Evolutionary conservation across 2,329 filamentous ascomycete species (phyloP), one percentile per base, ranked within the genome.

Genomic region (Cladorrhinum sp.): DNA sequence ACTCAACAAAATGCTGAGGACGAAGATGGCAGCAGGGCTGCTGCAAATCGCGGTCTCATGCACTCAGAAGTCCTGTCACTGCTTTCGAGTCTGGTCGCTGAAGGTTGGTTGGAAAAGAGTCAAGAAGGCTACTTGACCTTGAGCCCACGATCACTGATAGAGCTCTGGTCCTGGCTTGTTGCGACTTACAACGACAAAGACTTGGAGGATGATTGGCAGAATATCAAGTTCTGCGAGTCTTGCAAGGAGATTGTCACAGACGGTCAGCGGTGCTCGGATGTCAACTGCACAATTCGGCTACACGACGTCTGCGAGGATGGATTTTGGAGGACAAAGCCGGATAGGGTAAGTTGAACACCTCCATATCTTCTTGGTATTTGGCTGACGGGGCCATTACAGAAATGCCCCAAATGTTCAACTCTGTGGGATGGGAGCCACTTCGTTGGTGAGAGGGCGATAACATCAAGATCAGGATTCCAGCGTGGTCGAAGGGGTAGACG

Each of bases 201-300:
- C 9, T 79, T 80, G 1, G 85, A 85, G 9, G 75, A 77, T n/a
- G 85, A 85, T 33, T 86, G 83, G 80, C 83, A 91, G 71, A 86
- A 86, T 64, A 90, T 99, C 72, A 96, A 95, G 76, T 86, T 87
- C 64, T 99, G 95, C 73, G 85, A 89, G 70, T 92, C 91, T 0
- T 99, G 95, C 75, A 90, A 86, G 73, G 92, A 96, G 66, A 89
- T 98, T 64, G 85, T 98, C 46, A 99, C 94, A 0, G 78, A 89
- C 65, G 92, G 93, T 0, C 84, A 92, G 79, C 83, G 93, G 58
- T 96, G 93, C 74, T 74, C 80, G 2, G 82, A 89, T 62, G 75
- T 82, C 39, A 81, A 86, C 20, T 97, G 93, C 72, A 78, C 75
- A 28, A 81, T 86, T 10, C 81, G 93, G 10, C 74, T 96, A 16